phyloP scores from a whole-genome alignment of 768 basidiomycete species.

The Strobilomyces dryophilus region DNA sequence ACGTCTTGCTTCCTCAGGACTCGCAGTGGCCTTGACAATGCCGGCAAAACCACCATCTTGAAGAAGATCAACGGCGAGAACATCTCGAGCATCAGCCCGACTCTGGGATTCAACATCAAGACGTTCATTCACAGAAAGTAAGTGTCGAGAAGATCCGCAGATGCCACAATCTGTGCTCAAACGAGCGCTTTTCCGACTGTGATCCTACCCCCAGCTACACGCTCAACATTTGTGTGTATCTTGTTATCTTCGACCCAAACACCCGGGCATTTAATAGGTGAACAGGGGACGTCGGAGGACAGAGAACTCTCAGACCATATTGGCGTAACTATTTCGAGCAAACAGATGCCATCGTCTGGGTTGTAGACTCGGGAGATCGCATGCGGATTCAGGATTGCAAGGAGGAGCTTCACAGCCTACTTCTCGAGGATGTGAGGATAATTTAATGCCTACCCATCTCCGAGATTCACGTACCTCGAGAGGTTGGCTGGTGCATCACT shows the following conservation, averaged over 20 bases:
- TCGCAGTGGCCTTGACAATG: constrained; percentile 91
- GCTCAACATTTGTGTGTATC: constrained; percentile 39
- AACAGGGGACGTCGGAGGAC: constrained; percentile 97
- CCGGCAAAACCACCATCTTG: constrained; percentile 96
- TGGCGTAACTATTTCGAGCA: constrained; percentile 99
- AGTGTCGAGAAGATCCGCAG: constrained; percentile 27
- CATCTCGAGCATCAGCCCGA: constrained; percentile 83
- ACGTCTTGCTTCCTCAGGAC: constrained; percentile 14
- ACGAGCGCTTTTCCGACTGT: constrained; percentile 18
- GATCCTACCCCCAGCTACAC: constrained; percentile 36
- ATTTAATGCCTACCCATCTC: constrained; percentile 4
- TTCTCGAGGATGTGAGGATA: constrained; percentile 83
- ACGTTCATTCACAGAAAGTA: constrained; percentile 90
- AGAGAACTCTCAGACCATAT: constrained; percentile 91
- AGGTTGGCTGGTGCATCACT: constrained; percentile 93
- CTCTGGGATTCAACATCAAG: constrained; percentile 98
- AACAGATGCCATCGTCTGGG: constrained; percentile 98
- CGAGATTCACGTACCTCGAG: constrained; percentile 39
- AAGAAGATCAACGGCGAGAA: constrained; percentile 94
- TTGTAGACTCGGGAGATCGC: constrained; percentile 93
- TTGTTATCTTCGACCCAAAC: background rate
- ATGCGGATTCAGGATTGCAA: constrained; percentile 89
- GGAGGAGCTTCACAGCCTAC: constrained; percentile 77
- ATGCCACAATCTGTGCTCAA: constrained; percentile 16
- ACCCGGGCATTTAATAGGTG: constrained; percentile 77